These are phyloP conservation scores for Trichoderma guizhouense DNA, from an alignment of 2,329 filamentous ascomycete genomes.

Conservation along the genomic window DNA sequence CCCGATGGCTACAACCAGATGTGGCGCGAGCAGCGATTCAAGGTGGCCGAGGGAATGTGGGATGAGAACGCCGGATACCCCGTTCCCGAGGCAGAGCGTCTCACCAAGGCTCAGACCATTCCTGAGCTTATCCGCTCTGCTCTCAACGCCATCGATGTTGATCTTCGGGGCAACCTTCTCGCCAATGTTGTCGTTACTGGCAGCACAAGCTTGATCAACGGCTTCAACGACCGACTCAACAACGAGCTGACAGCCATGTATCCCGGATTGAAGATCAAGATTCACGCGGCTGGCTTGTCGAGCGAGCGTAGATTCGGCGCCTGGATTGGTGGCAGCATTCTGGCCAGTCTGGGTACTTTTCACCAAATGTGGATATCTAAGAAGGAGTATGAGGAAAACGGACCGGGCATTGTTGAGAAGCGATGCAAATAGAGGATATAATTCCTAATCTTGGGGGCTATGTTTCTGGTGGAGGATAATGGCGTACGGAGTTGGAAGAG, in stretches of 20 bases:
- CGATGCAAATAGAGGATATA: constrained; percentile 69
- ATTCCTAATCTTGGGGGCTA: neutral
- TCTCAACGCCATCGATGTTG: constrained; percentile 79
- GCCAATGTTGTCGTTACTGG: constrained; percentile 92
- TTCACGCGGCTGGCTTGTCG: constrained; percentile 81
- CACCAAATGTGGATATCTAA: constrained; percentile 99
- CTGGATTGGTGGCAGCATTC: constrained; percentile 95
- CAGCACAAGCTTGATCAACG: constrained; percentile 80
- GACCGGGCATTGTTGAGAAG: constrained; percentile 87
- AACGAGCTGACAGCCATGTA: constrained; percentile 78
- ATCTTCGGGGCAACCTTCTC: constrained; percentile 78
- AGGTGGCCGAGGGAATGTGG: constrained; percentile 84
- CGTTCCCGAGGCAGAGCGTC: constrained; percentile 41
- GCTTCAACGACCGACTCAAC: constrained; percentile 87
- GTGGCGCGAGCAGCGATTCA: constrained; percentile 85
- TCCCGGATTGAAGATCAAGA: constrained; percentile 80
- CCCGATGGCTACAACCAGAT: constrained; percentile 95
- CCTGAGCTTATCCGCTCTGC: constrained; percentile 76
- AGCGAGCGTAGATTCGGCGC: constrained; percentile 87
- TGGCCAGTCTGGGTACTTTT: constrained; percentile 93
- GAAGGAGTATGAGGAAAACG: constrained; percentile 98
- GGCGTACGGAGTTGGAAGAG: constrained; percentile 37
- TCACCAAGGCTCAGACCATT: constrained; percentile 73
- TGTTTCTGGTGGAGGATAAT: constrained; percentile 20
- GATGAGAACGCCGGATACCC: constrained; percentile 74